A percentile compares a stretch with the other conserved stretches of the same genome.
Conservation (phyloP, 805 yeast species). For the Metschnikowia orientalis region DNA sequence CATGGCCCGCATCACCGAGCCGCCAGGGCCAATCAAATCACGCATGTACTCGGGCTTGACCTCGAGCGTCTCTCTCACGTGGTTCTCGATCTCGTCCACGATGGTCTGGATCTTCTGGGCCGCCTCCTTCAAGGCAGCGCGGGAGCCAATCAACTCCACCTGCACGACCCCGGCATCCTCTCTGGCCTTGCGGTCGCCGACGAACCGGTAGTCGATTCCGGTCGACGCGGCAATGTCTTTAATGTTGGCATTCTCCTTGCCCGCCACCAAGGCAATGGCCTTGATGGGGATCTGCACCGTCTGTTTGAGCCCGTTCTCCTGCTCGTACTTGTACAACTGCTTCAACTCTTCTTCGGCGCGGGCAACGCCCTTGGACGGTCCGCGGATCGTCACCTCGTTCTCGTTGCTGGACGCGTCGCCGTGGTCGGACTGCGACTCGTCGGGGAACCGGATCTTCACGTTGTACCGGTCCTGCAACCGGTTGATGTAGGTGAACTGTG, state of each 20-base stretch:
- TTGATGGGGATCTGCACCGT: constrained; percentile 63
- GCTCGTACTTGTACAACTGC: constrained; percentile 81
- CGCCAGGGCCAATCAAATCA: constrained; percentile 73
- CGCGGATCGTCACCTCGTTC: constrained; percentile 69
- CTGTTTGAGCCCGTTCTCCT: constrained; percentile 72
- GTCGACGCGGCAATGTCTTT: constrained; percentile 71
- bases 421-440: constrained; percentile 23
- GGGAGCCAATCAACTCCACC: constrained; percentile 74
- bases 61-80: constrained; percentile 50
- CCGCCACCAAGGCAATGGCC: constrained; percentile 83
- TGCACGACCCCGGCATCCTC: constrained; percentile 53
- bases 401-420: constrained; percentile 42
- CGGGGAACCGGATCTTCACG: constrained; percentile 75
- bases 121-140: constrained; percentile 70
- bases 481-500: constrained; percentile 72
- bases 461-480: constrained; percentile 85
- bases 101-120: constrained; percentile 56
- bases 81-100: constrained; percentile 61
- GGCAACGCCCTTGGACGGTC: constrained; percentile 86
- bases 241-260: constrained; percentile 80
- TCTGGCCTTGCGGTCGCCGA: constrained; percentile 38
- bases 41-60: constrained; percentile 75
- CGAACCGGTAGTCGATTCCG: constrained; percentile 53
- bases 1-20: constrained; percentile 68
- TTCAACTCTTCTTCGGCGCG: constrained; percentile 79